A percentile compares a stretch with the other conserved stretches of the same genome.
These are phyloP conservation scores for Podosphaera xanthii DNA, from an alignment of 2,329 filamentous ascomycete genomes.

Conservation along the genomic window DNA sequence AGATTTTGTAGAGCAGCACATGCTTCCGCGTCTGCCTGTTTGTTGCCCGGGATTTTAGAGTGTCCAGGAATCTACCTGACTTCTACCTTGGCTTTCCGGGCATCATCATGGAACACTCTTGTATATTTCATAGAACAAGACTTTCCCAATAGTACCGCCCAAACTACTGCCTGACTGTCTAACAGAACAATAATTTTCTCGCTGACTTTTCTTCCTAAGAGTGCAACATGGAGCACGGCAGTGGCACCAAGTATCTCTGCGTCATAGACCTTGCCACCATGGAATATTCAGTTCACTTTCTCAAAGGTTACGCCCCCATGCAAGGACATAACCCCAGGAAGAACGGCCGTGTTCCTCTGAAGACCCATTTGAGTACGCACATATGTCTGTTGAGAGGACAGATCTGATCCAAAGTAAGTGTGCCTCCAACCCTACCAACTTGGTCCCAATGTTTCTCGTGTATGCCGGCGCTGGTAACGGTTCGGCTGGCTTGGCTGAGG, in stretches of 20 bases:
- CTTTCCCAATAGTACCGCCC: neutral
- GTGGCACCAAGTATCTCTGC: neutral
- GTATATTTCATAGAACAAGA: neutral
- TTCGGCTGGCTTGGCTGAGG: neutral
- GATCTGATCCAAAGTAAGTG: neutral
- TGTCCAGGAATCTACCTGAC: neutral
- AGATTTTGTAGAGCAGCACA: neutral
- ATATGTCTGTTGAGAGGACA: neutral
- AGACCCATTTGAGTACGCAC: neutral
- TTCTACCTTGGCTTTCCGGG: neutral
- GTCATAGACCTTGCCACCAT: neutral
- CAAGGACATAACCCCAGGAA: neutral
- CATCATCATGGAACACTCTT: neutral
- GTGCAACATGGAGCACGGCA: neutral
- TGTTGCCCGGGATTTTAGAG: neutral
- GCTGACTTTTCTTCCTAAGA: neutral
- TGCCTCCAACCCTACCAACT: neutral
- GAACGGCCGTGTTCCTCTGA: neutral
- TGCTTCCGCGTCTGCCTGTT: neutral
- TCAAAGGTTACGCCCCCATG: neutral
- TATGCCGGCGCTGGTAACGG: neutral
- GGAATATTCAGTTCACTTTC: neutral
- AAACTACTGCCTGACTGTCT: neutral
- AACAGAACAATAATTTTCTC: neutral
- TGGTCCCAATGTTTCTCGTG: neutral